Evolutionary conservation across 306 rosid genomes (phyloP).

Genomic region (Gynostemma pentaphyllum): DNA sequence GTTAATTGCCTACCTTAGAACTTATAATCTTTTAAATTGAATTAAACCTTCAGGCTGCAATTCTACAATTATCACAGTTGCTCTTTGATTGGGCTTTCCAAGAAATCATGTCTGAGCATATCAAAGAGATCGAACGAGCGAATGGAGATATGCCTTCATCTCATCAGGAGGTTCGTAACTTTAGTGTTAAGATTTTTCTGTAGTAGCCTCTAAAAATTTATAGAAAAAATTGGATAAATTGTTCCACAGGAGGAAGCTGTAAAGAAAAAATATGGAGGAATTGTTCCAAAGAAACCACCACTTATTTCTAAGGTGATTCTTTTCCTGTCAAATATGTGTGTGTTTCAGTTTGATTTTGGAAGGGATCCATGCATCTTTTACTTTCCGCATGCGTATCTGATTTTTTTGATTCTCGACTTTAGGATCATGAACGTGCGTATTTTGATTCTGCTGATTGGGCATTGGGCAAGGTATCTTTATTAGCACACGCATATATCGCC

Average conservation of each 20-base stretch:
- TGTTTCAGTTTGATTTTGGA: background rate
- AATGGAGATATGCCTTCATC: conserved; percentile 7
- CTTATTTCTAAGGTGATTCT: conserved; percentile 74
- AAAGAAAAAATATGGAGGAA: conserved; percentile 92
- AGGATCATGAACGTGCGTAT: conserved; percentile 98
- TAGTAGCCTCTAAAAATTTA: background rate
- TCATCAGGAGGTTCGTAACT: conserved; percentile 2
- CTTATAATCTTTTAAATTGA: background rate
- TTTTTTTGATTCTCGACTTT: conserved; percentile 17
- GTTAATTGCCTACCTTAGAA: background rate
- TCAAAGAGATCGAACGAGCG: conserved; percentile 3
- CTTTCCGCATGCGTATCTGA: background rate
- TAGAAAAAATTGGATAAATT: background rate
- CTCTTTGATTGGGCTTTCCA: background rate
- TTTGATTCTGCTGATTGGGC: conserved; percentile 99
- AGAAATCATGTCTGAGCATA: conserved; percentile 12
- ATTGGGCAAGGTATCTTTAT: conserved; percentile 77
- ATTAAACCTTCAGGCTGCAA: conserved; percentile 2
- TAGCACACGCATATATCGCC: background rate
- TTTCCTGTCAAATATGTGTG: background rate
- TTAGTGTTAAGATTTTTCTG: background rate
- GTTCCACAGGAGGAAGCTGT: conserved; percentile 52
- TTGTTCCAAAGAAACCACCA: conserved; percentile 77
- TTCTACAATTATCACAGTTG: background rate
- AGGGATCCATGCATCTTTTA: background rate